Conservation (phyloP, 345 rosid species). For the Eucalyptus leucophloia region DNA sequence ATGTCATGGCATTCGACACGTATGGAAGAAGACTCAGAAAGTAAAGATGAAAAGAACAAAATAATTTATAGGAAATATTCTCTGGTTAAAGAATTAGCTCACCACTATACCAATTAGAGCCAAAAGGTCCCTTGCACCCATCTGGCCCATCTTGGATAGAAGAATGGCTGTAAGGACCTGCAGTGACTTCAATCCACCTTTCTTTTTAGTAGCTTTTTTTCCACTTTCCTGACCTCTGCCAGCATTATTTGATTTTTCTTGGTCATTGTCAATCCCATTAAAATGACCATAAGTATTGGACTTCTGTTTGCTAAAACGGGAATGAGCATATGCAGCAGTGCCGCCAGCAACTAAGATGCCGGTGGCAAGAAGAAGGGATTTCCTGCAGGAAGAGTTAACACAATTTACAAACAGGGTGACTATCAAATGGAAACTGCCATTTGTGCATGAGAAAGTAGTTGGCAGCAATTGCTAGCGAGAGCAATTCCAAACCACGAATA, state of each 20-base stretch:
- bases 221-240: conserved; percentile 10
- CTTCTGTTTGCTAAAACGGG: conserved; percentile 26
- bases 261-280: conserved; percentile 40
- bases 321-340: conserved; percentile 65
- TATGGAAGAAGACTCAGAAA: not conserved
- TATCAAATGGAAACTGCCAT: not conserved
- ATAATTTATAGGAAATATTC: not conserved
- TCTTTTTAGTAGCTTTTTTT: conserved; percentile 31
- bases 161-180: conserved; percentile 67
- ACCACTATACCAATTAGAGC: conserved; percentile 70
- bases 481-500: not conserved
- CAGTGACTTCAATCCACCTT: conserved; percentile 71
- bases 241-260: conserved; percentile 17
- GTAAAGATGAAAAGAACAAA: not conserved
- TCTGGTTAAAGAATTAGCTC: conserved; percentile 7
- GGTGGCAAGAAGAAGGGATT: conserved; percentile 63
- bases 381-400: conserved; percentile 30
- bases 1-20: not conserved
- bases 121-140: conserved; percentile 80
- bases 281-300: conserved; percentile 18
- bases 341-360: conserved; percentile 86
- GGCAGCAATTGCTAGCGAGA: not conserved
- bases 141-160: conserved; percentile 74
- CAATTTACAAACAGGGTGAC: not conserved
- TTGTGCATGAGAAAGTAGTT: not conserved